phyloP scores from a whole-genome alignment of 495 filamentous ascomycete genomes.

The Neurospora sp. region DNA sequence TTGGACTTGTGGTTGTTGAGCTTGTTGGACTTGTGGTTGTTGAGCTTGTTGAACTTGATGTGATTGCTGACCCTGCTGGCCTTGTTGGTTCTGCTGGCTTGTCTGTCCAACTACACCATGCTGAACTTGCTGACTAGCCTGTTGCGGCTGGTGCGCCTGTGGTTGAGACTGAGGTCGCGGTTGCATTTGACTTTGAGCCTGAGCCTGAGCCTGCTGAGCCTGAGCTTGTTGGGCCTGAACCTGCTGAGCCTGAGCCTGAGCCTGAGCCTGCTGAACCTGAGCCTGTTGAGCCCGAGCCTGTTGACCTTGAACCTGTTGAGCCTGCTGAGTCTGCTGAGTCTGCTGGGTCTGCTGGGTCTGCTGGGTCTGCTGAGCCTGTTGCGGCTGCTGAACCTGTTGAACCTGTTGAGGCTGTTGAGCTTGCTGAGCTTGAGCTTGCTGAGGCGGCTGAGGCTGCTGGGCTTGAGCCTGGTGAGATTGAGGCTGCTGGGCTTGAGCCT shows the following conservation, averaged over 20 bases:
- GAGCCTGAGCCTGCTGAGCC: background rate
- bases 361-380: background rate
- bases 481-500: background rate
- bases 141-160: conserved; percentile 9
- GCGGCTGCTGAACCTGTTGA: background rate
- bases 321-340: background rate
- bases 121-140: conserved; percentile 9
- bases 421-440: background rate
- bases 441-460: background rate
- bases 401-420: background rate
- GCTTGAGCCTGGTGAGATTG: conserved; percentile 1
- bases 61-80: conserved; percentile 3
- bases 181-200: background rate
- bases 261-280: conserved; percentile 4
- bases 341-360: background rate
- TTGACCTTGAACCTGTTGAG: background rate
- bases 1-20: conserved; percentile 10
- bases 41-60: conserved; percentile 8
- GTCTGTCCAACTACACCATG: background rate
- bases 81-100: background rate
- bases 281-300: background rate
- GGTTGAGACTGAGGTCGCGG: background rate
- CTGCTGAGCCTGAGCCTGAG: conserved; percentile 3
- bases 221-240: background rate
- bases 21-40: conserved; percentile 6